A percentile compares a stretch with the other conserved stretches of the same genome.
Evolutionary conservation across 352 stramenopile species (phyloP).

Genomic region (Phytophthora pini): DNA sequence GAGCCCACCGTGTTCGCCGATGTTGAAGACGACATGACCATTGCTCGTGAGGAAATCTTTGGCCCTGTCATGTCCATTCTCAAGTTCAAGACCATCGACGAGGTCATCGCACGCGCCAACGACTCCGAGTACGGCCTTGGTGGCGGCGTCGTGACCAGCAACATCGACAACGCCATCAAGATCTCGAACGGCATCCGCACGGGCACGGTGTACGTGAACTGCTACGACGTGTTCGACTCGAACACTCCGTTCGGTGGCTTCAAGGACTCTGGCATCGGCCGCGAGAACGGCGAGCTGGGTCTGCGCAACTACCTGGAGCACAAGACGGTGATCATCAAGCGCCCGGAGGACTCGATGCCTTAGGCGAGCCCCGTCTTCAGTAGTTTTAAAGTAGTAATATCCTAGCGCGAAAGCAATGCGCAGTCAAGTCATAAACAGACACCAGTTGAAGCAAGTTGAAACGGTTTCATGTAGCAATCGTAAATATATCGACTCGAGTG

Average conservation of each 20-base stretch:
- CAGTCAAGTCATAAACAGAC: no score
- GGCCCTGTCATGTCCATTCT: not conserved
- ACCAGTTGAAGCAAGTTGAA: no score
- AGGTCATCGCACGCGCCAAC: no score
- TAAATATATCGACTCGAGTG: no score
- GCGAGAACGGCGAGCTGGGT: slow-evolving; percentile 76
- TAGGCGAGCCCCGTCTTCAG: slow-evolving; percentile 3
- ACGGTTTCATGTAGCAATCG: no score
- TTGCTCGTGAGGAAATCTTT: slow-evolving; percentile 11
- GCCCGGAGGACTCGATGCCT: slow-evolving; percentile 42
- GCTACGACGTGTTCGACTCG: slow-evolving; percentile 90
- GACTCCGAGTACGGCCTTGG: no score
- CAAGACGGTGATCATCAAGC: slow-evolving; percentile 75
- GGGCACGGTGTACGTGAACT: slow-evolving; percentile 95
- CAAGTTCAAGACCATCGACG: no score
- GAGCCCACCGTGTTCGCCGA: slow-evolving; percentile 93
- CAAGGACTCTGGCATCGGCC: slow-evolving; percentile 86
- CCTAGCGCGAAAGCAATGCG: no score
- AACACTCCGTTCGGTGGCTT: slow-evolving; percentile 88
- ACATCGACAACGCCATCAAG: slow-evolving; percentile 83
- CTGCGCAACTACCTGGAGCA: slow-evolving; percentile 85
- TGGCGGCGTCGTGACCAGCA: slow-evolving; percentile 9
- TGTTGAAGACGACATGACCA: slow-evolving; percentile 58
- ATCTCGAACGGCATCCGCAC: slow-evolving; percentile 88
- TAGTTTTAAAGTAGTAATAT: not conserved